Evolutionary conservation across 257 asterid genomes (phyloP), one percentile per base, ranked within the genome.

Genomic region (Perilla frutescens): DNA sequence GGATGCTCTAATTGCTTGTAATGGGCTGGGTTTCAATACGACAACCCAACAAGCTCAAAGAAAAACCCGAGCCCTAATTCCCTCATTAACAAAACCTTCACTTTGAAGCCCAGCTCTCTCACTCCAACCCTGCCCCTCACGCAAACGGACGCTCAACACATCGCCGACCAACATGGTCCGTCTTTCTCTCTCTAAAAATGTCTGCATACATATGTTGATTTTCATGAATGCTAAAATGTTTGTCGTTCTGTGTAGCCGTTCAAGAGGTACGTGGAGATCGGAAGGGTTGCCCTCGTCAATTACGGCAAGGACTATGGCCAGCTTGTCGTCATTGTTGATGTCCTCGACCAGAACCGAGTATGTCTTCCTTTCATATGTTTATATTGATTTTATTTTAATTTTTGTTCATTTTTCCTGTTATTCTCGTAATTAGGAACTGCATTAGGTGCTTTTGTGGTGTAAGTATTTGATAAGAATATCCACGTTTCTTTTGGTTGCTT

Each of bases 241-340:
- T 44, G 15, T 50, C 8, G 40, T 53, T 58, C 37, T 45, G 7
- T 80, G 55, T 64, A 92, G 98, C 96, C 96, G 84, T 92, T 92
- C 94, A 92, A 92, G 91, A 88, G 98, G 83, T 92, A 81, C 80
- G 96, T 92, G 69, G 96, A 92, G 94, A 88, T 90, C 74, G 98
- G 98, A 70, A 83, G 98, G 81, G 98, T 92, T 5, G 98, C 92
- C 31, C 89, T 92, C 26, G 88, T 92, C 82, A 92, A 92, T 81
- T 92, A 86, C 74, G 98, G 96, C 11, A 81, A 92, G 83, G 98
- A 92, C 56, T 92, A 90, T 51, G 98, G 98, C 13, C 84, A 74
- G 83, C 94, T 92, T 1, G 98, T 92, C 41, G 98, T 92, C 69
- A 92, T 92, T 32, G 98, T 92, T 11, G 98, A 92, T 61, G 96